These are phyloP conservation scores for Chlamydomonas sphaeroides DNA, from an alignment of 139 green algal genomes.

Conservation along the genomic window DNA sequence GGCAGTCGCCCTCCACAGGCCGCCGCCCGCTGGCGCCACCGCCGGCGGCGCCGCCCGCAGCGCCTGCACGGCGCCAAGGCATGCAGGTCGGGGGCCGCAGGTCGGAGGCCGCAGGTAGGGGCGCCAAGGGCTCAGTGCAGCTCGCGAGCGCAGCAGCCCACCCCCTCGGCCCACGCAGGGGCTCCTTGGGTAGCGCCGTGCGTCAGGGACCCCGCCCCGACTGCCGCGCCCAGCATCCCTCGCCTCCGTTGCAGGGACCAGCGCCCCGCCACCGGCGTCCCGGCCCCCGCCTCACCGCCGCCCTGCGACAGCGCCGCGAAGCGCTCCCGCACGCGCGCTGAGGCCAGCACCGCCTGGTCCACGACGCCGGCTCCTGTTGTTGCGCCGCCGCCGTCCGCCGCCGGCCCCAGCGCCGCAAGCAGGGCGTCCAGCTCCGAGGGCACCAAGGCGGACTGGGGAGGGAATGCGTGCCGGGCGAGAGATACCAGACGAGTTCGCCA, in stretches of 20 bases:
- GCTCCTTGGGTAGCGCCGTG: not conserved
- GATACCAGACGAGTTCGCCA: too few species aligned
- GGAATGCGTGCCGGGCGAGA: not conserved
- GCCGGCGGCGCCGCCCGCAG: not conserved
- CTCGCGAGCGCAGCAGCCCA: too few species aligned
- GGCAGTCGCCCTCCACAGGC: constrained; percentile 46
- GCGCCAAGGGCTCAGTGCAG: too few species aligned
- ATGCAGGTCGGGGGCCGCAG: too few species aligned
- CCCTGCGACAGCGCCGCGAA: not conserved
- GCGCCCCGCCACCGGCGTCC: not conserved
- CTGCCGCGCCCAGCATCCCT: not conserved
- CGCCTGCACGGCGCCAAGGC: not conserved
- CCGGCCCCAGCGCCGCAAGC: constrained; percentile 32
- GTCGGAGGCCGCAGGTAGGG: too few species aligned
- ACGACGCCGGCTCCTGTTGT: not conserved
- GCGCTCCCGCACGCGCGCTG: constrained; percentile 1
- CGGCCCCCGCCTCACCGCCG: not conserved
- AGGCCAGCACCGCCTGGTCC: constrained; percentile 44
- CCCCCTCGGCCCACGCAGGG: not conserved
- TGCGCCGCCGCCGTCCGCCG: constrained; percentile 1
- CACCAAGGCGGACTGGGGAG: not conserved
- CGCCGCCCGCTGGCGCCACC: not conserved
- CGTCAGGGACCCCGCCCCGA: not conserved
- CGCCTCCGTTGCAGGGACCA: too few species aligned
- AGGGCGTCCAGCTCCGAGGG: not conserved